Evolutionary conservation across 2,329 filamentous ascomycete genomes (phyloP).

Genomic region (Hypocrella siamensis): DNA sequence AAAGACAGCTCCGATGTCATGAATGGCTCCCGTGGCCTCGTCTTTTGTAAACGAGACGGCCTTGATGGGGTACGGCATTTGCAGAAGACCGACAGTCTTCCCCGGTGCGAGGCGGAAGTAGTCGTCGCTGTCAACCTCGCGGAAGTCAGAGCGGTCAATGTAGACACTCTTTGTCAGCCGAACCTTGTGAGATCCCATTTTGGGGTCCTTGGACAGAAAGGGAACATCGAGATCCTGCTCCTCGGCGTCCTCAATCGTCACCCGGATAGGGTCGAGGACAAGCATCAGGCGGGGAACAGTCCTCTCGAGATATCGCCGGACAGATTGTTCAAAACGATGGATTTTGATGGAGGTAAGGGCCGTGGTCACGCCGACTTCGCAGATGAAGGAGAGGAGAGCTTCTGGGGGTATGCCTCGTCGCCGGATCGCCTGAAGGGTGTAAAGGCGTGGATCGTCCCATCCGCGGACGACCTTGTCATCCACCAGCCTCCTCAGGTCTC

Average conservation of each 20-base stretch:
- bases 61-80: constrained; percentile 55
- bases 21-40: constrained; percentile 45
- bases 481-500: constrained; percentile 67
- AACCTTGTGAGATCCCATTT: constrained; percentile 44
- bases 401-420: constrained; percentile 76
- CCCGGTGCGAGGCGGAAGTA: constrained; percentile 71
- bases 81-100: constrained; percentile 60
- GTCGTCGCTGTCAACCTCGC: constrained; percentile 56
- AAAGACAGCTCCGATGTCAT: constrained; percentile 44
- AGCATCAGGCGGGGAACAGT: constrained; percentile 84
- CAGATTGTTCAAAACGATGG: constrained; percentile 63
- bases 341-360: constrained; percentile 65
- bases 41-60: constrained; percentile 57
- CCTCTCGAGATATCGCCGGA: constrained; percentile 73
- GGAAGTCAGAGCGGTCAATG: constrained; percentile 72
- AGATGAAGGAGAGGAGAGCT: constrained; percentile 77
- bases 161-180: constrained; percentile 64
- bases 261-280: constrained; percentile 68
- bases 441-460: constrained; percentile 85
- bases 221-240: constrained; percentile 49
- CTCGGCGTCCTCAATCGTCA: constrained; percentile 66
- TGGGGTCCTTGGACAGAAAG: constrained; percentile 68
- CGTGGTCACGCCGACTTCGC: constrained; percentile 82
- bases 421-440: constrained; percentile 70
- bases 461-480: constrained; percentile 59